Conservation (phyloP, 139 green algal species). For the Bryopsis sp. region DNA sequence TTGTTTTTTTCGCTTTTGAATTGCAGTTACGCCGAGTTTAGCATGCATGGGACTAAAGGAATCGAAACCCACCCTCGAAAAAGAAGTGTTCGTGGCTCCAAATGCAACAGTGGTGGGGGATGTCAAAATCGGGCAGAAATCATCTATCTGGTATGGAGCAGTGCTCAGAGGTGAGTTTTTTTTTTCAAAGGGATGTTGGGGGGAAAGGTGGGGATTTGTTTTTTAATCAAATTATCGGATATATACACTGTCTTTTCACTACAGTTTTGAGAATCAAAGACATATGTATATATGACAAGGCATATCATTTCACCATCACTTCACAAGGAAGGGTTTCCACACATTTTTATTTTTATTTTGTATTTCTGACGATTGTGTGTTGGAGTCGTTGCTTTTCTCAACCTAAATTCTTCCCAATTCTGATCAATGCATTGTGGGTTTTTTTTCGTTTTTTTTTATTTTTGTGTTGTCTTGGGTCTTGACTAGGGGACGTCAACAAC, state of each 20-base stretch:
- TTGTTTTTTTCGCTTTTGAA: not conserved
- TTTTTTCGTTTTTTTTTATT: no score
- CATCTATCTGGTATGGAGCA: constrained; percentile 84
- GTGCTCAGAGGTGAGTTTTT: constrained; percentile 78
- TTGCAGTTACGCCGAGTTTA: not conserved
- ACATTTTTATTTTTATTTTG: no score
- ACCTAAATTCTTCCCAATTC: not conserved
- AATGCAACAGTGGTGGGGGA: constrained; percentile 86
- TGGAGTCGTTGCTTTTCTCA: no score
- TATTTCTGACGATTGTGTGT: no score
- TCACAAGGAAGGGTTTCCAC: no score
- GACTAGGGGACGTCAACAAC: constrained; percentile 80
- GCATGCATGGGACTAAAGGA: constrained; percentile 7
- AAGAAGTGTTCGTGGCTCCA: constrained; percentile 70
- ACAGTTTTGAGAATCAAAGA: no score
- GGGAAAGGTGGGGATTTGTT: no score
- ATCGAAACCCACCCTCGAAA: constrained; percentile 43
- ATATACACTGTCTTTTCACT: no score
- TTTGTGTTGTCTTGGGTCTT: not conserved
- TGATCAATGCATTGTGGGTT: not conserved
- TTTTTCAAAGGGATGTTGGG: no score
- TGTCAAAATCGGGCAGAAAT: constrained; percentile 68
- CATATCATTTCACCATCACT: no score
- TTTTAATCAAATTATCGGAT: no score
- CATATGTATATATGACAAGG: no score